Conservation (phyloP, 352 stramenopile species). For the Blastocystis sp. region DNA sequence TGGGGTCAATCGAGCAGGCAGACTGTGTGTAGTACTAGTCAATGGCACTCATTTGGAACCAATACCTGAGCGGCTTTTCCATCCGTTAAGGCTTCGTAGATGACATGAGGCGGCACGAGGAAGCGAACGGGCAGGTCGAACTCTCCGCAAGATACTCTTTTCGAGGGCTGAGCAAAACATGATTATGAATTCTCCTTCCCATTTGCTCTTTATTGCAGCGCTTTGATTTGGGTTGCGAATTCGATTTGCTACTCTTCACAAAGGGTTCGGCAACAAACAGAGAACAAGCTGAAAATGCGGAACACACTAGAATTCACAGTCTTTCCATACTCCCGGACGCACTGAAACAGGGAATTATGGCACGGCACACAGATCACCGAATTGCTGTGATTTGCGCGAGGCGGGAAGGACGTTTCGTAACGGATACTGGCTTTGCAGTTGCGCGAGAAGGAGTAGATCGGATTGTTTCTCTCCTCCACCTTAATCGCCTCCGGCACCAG, state of each 20-base stretch:
- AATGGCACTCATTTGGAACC: not conserved
- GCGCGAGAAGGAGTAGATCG: not conserved
- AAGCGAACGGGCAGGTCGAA: constrained; percentile 19
- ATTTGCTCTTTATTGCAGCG: no score
- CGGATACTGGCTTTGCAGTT: no score
- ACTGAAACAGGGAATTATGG: no score
- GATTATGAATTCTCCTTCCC: not conserved
- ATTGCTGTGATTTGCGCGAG: no score
- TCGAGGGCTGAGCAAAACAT: constrained; percentile 20
- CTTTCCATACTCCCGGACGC: no score
- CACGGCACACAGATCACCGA: no score
- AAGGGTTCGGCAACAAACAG: no score
- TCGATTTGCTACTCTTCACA: no score
- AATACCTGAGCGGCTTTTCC: constrained; percentile 22
- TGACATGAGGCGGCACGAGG: constrained; percentile 29
- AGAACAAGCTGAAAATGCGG: no score
- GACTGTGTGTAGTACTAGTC: constrained; percentile 62
- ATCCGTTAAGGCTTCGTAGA: constrained; percentile 51
- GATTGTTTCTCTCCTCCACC: not conserved
- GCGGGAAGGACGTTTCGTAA: no score
- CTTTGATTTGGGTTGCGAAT: no score
- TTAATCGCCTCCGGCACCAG: not conserved
- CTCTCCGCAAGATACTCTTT: not conserved
- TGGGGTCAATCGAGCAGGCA: constrained; percentile 5
- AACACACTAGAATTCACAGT: no score